Percentiles rank a stretch among this genome's conserved stretches.
These are phyloP conservation scores for Tylopilus sp. DNA, from an alignment of 1,284 basidiomycete species.

Conservation along the genomic window DNA sequence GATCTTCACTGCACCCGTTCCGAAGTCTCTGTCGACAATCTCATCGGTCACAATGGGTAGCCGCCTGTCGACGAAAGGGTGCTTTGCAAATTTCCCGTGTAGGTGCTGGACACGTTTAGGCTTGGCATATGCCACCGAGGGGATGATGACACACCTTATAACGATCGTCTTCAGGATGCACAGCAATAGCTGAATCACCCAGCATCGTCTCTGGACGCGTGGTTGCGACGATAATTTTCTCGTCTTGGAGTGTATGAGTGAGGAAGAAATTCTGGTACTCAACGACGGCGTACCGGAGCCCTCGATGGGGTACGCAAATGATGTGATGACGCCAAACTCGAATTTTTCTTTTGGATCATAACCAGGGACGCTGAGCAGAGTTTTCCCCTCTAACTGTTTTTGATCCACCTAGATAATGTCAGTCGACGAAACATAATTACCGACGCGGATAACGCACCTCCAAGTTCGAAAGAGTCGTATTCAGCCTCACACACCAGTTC, in stretches of 20 bases:
- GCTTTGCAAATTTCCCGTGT: slow-evolving; percentile 88
- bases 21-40: slow-evolving; percentile 94
- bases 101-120: slow-evolving; percentile 56
- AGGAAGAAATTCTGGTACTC: background rate
- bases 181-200: slow-evolving; percentile 96
- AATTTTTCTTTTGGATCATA: slow-evolving; percentile 94
- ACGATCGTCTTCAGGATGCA: slow-evolving; percentile 92
- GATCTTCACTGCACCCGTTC: slow-evolving; percentile 99
- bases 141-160: slow-evolving; percentile 54
- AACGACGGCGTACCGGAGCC: slow-evolving; percentile 56
- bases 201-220: slow-evolving; percentile 99
- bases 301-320: slow-evolving; percentile 92
- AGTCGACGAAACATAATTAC: background rate
- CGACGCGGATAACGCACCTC: slow-evolving; percentile 55
- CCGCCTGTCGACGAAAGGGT: slow-evolving; percentile 87
- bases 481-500: slow-evolving; percentile 97
- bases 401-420: slow-evolving; percentile 74
- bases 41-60: slow-evolving; percentile 89
- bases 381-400: slow-evolving; percentile 86
- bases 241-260: slow-evolving; percentile 49
- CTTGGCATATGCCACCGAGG: background rate
- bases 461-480: slow-evolving; percentile 95
- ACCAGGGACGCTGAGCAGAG: slow-evolving; percentile 87
- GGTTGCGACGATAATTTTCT: slow-evolving; percentile 91
- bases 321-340: slow-evolving; percentile 96